Percentiles rank a stretch among this genome's conserved stretches.
These are phyloP conservation scores for Leccinum griseonigrum DNA, from an alignment of 1,284 basidiomycete species.

Conservation along the genomic window DNA sequence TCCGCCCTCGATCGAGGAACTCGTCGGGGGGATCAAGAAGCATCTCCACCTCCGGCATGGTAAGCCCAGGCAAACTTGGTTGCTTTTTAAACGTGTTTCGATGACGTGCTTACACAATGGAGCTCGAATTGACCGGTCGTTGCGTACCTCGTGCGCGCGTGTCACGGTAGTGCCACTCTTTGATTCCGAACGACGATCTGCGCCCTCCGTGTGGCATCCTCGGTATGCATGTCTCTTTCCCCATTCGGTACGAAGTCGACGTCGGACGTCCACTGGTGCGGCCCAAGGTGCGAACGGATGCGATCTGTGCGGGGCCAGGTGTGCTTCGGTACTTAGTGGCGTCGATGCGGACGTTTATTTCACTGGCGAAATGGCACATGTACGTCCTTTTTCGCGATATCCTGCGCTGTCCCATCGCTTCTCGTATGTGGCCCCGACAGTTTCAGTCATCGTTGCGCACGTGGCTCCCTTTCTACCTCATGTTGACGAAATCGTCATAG, in stretches of 20 bases:
- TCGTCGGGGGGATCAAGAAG: conserved; percentile 67
- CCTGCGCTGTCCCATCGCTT: conserved; percentile 1
- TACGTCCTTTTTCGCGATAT: conserved; percentile 38
- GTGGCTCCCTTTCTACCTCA: conserved; percentile 14
- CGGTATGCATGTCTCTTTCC: conserved; percentile 9
- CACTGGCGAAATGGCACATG: conserved; percentile 92
- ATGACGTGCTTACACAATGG: conserved; percentile 13
- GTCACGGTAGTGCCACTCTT: not conserved
- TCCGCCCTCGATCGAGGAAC: conserved; percentile 54
- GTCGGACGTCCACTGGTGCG: conserved; percentile 54
- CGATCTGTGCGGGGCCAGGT: conserved; percentile 82
- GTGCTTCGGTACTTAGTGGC: conserved; percentile 69
- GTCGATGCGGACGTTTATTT: conserved; percentile 79
- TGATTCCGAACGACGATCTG: conserved; percentile 21
- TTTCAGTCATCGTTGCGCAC: not conserved
- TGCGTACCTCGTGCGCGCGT: not conserved
- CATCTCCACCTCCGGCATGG: conserved; percentile 64
- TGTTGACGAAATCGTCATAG: not conserved
- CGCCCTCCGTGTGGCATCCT: not conserved
- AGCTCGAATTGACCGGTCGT: not conserved
- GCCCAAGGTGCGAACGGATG: conserved; percentile 52
- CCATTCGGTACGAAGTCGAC: conserved; percentile 56
- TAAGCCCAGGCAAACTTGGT: conserved; percentile 33
- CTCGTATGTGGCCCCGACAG: not conserved
- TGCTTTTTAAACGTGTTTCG: conserved; percentile 8